Conservation (phyloP, 129 eudicot species). For the Helichrysum umbraculigerum region DNA sequence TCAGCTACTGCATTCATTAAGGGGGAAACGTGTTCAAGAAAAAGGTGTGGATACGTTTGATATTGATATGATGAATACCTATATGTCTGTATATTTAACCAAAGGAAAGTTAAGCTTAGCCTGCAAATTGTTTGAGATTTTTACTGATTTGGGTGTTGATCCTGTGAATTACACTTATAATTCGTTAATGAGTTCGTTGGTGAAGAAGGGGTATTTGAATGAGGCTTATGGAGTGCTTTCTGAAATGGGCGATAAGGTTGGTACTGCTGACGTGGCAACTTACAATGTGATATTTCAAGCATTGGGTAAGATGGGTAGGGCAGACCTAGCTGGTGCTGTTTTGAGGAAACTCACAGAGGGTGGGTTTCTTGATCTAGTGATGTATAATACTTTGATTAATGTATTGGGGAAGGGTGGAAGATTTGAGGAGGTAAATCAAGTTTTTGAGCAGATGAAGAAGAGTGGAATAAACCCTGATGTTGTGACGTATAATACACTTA, state of each 20-base stretch:
- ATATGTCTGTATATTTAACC: conserved; percentile 75
- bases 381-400: conserved; percentile 86
- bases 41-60: conserved; percentile 67
- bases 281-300: conserved; percentile 83
- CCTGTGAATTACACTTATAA: conserved; percentile 79
- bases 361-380: conserved; percentile 83
- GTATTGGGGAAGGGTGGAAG: conserved; percentile 88
- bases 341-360: conserved; percentile 55
- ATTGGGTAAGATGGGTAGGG: conserved; percentile 78
- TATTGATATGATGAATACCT: conserved; percentile 85
- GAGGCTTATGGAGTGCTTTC: conserved; percentile 82
- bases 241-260: conserved; percentile 61
- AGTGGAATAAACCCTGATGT: conserved; percentile 93
- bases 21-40: conserved; percentile 63
- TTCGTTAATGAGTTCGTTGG: conserved; percentile 85
- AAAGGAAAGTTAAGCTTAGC: conserved; percentile 90
- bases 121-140: conserved; percentile 77
- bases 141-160: conserved; percentile 62
- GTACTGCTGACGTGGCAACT: conserved; percentile 72
- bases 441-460: conserved; percentile 69
- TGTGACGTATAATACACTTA: conserved; percentile 79
- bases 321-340: conserved; percentile 73
- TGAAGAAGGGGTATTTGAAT: conserved; percentile 76
- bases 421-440: conserved; percentile 58
- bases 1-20: conserved; percentile 35